Percentiles rank a stretch among this genome's conserved stretches.
These are phyloP conservation scores for Mycosphaerella sp. DNA, from an alignment of 2,329 filamentous ascomycete genomes.

Conservation along the genomic window DNA sequence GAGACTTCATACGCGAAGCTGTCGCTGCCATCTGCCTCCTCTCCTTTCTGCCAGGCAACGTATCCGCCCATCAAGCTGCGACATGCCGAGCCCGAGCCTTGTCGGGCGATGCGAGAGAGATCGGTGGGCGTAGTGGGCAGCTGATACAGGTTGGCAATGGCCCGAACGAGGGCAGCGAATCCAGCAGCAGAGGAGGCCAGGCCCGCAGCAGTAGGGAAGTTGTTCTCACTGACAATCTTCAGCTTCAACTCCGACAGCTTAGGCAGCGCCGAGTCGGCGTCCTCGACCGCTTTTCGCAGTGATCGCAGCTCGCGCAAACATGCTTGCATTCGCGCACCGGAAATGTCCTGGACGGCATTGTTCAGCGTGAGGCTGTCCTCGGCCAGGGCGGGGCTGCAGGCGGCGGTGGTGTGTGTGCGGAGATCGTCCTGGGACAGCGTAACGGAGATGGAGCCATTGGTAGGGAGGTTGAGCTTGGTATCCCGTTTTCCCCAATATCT, in stretches of 20 bases:
- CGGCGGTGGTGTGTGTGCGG: constrained; percentile 91
- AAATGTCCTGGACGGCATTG: constrained; percentile 72
- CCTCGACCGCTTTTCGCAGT: constrained; percentile 70
- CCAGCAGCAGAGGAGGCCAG: constrained; percentile 63
- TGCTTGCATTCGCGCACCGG: constrained; percentile 83
- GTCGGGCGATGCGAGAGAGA: constrained; percentile 80
- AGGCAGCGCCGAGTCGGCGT: constrained; percentile 64
- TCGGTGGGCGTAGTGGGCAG: constrained; percentile 69
- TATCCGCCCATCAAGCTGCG: constrained; percentile 91
- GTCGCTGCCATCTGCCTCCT: constrained; percentile 70
- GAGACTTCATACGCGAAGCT: constrained; percentile 84
- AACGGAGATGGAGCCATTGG: constrained; percentile 95
- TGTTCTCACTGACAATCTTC: constrained; percentile 90
- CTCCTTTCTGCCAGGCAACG: constrained; percentile 85
- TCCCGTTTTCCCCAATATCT: constrained; percentile 98
- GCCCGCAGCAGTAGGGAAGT: constrained; percentile 96
- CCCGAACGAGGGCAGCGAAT: constrained; percentile 64
- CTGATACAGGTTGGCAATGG: constrained; percentile 86
- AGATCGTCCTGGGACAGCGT: constrained; percentile 92
- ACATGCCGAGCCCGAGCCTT: constrained; percentile 92
- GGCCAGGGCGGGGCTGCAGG: constrained; percentile 68
- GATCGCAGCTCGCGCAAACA: constrained; percentile 82
- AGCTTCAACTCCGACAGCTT: constrained; percentile 72
- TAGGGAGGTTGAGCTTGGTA: constrained; percentile 77
- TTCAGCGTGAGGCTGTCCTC: constrained; percentile 77